Evolutionary conservation across 2,329 filamentous ascomycete species (phyloP).

Genomic region (Curvularia eragrostidis): DNA sequence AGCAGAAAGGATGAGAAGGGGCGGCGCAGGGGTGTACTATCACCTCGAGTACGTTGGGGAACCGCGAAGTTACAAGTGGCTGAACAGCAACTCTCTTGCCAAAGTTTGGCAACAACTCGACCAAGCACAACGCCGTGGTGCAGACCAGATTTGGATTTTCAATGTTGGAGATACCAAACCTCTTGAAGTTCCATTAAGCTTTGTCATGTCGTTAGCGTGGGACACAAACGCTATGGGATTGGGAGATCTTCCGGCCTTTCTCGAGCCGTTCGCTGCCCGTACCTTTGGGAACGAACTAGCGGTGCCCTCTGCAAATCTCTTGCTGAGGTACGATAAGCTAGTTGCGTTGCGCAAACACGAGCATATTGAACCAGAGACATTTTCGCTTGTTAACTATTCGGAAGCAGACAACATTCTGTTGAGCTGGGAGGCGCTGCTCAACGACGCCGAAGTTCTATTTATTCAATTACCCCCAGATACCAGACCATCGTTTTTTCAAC

Average conservation of each 20-base stretch:
- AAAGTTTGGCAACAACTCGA: conserved; percentile 70
- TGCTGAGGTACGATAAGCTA: conserved; percentile 46
- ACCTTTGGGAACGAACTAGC: conserved; percentile 21
- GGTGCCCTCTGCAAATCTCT: conserved; percentile 6
- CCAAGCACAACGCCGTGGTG: conserved; percentile 63
- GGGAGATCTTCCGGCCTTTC: conserved; percentile 55
- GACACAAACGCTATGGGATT: conserved; percentile 17
- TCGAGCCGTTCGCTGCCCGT: conserved; percentile 49
- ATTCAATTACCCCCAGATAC: conserved; percentile 56
- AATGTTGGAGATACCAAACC: conserved; percentile 70
- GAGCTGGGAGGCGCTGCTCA: conserved; percentile 60
- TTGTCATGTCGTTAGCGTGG: conserved; percentile 5
- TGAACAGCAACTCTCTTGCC: conserved; percentile 67
- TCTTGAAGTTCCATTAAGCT: conserved; percentile 46
- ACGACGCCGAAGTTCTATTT: conserved; percentile 61
- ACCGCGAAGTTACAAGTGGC: conserved; percentile 62
- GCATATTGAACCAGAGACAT: conserved; percentile 50
- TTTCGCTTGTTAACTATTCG: conserved; percentile 60
- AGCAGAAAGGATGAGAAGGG: conserved; percentile 62
- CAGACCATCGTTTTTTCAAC: conserved; percentile 66
- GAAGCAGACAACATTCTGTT: conserved; percentile 64
- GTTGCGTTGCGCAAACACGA: conserved; percentile 62
- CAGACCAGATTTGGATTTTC: conserved; percentile 67
- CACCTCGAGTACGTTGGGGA: conserved; percentile 67
- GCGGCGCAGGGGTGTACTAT: conserved; percentile 69